Evolutionary conservation across 1,284 basidiomycete species (phyloP), one percentile per base, ranked within the genome.

Genomic region (Lentinus polychrous): DNA sequence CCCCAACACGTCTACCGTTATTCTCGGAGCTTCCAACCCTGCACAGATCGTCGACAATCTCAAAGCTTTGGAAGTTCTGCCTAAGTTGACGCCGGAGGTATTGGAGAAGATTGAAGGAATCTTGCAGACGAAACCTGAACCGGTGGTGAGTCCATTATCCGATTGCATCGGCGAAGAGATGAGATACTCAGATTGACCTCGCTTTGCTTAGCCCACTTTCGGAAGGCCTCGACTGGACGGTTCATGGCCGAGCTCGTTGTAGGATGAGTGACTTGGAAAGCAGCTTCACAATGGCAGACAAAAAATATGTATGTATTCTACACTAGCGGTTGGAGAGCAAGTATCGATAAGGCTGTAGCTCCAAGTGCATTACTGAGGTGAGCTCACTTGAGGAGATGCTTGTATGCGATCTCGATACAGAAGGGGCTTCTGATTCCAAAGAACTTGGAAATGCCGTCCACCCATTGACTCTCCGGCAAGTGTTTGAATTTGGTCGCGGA

Each of bases 21-120:
- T 86, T 57, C 72, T 89, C 46, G 82, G 86, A 45, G 75, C 75
- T 2, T 73, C 74, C 15, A 76, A 68, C 54, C 73, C 76, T 32
- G 73, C 77, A 57, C 81, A 85, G 64, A 66, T 87, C 52, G 55
- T 73, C 33, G 81, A 87, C 56, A 87, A 87, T 68, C 68, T 87
- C 52, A 79, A 81, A 62, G 83, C 83, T 20, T 68, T 91, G 49
- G 78, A 86, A 38, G 72, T 88, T 42, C 63, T 87, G 46, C 80
- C 81, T 39, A 86, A 83, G 67, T 63, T 90, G 45, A 84, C 79
- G 1, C 73, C 77, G 12, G 79, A 79, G 51, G 66, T 88, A 24
- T 62, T 83, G 60, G 70, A 71, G 49, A 76, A 78, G 68, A 83
- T 89, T 51, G 84, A 88, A 56, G 66, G 69, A 38, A 82, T 89